Base-by-base conservation (phyloP, 2,329 filamentous ascomycete genomes). In the Xylariaceae sp. region DNA sequence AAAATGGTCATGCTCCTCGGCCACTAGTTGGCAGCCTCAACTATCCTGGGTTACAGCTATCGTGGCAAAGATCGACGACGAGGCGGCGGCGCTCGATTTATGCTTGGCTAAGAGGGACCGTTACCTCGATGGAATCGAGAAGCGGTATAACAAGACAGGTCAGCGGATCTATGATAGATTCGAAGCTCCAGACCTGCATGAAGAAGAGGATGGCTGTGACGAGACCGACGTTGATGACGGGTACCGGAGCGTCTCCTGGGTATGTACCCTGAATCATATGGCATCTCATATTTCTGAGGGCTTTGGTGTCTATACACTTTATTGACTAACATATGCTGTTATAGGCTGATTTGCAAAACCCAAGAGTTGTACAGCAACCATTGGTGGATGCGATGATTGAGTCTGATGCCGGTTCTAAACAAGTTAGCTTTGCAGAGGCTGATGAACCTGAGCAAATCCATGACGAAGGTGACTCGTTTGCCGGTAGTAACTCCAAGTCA, bases 141-240 rank as follows among this genome's bases (percentile, higher is more conserved):
- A 80, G 63, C 68, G 72, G 16, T 84, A 84, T 59, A 84, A 92
- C 61, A 77, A 83, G 37, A 85, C 87, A 0, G 90, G 89, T 0
- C 76, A 87, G 57, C 80, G 89, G 9, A 71, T 89, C 9, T 95
- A 92, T 62, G 84, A 80, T 57, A 88, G 85, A 54, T 94, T 95
- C 60, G 89, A 95, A 63, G 84, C 84, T 61, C 86, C 86, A 0
- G 80, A 81, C 10, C 73, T 81, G 7, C 79, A 84, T 6, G 81
- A 83, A 10, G 83, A 84, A 0, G 80, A 81, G 1, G 76, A 78
- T 13, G 74, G 74, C 9, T 71, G 70, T 13, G 47, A 32, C 6
- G 72, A 75, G n/a, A 8, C 29, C 6, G 45, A 39, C 16, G 26
- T 47, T 47, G 80, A 86, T 52, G 78, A 85, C 56, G 87, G 87